Conservation (phyloP, 2,329 filamentous ascomycete genomes). For the Alternaria alternata region DNA sequence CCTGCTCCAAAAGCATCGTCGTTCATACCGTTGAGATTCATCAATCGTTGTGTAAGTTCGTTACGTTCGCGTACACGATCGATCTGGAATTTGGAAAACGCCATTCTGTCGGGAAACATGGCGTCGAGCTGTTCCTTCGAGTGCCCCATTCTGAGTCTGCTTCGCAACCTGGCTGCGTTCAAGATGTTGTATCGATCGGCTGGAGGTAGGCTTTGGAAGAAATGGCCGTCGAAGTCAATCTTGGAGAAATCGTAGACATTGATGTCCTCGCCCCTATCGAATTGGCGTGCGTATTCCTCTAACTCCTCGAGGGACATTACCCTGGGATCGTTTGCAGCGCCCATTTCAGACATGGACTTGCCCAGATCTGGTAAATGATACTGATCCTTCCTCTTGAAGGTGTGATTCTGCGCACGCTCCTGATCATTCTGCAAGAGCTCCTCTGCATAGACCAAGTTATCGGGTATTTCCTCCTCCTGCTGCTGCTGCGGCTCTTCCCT, state of each 20-base stretch:
- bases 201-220: constrained; percentile 89
- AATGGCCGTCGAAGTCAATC: constrained; percentile 96
- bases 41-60: constrained; percentile 90
- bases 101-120: constrained; percentile 99
- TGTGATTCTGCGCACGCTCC: constrained; percentile 76
- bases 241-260: constrained; percentile 92
- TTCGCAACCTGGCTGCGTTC: constrained; percentile 89
- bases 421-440: constrained; percentile 76
- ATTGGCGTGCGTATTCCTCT: constrained; percentile 91
- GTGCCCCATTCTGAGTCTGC: constrained; percentile 90
- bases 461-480: constrained; percentile 74
- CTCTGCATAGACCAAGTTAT: constrained; percentile 86
- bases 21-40: constrained; percentile 92
- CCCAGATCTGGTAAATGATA: constrained; percentile 93
- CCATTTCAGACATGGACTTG: constrained; percentile 81
- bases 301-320: constrained; percentile 97
- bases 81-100: constrained; percentile 95
- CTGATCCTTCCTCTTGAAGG: constrained; percentile 89
- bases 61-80: constrained; percentile 93
- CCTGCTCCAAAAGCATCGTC: constrained; percentile 72
- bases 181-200: constrained; percentile 96
- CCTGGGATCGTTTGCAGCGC: constrained; percentile 86
- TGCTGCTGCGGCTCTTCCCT: constrained; percentile 59
- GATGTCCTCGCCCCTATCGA: constrained; percentile 90
- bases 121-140: constrained; percentile 94